Conservation (phyloP, 306 rosid genomes). For the Acacia acuminata region DNA sequence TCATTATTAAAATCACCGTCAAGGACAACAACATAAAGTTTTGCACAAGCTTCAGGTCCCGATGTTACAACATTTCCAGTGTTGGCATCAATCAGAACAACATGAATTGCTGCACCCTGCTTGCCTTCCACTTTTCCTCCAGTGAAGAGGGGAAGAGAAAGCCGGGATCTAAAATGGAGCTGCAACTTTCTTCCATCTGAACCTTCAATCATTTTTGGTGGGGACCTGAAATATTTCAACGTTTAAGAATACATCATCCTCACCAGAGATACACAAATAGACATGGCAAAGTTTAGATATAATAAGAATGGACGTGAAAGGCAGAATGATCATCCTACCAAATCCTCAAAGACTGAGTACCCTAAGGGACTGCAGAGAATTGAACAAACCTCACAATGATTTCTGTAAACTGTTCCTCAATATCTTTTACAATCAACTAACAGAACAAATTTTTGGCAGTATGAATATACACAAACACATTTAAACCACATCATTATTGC, state of each 20-base stretch:
- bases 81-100: slow-evolving; percentile 74
- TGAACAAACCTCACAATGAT: not conserved
- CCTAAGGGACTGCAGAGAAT: not conserved
- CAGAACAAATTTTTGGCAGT: not conserved
- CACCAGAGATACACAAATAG: slow-evolving; percentile 14
- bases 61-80: slow-evolving; percentile 57
- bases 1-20: slow-evolving; percentile 98
- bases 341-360: slow-evolving; percentile 5
- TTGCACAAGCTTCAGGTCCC: slow-evolving; percentile 75
- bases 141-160: slow-evolving; percentile 95
- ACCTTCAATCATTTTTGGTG: slow-evolving; percentile 95
- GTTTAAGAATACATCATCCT: slow-evolving; percentile 31
- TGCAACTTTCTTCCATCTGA: slow-evolving; percentile 86
- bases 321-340: not conserved
- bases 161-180: slow-evolving; percentile 77
- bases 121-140: slow-evolving; percentile 99
- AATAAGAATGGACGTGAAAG: not conserved
- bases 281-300: not conserved
- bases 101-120: slow-evolving; percentile 97
- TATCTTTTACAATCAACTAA: not conserved
- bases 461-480: slow-evolving; percentile 5
- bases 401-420: not conserved
- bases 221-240: slow-evolving; percentile 68
- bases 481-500: not conserved
- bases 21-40: slow-evolving; percentile 90